A percentile compares a stretch with the other conserved stretches of the same genome.
phyloP scores from a whole-genome alignment of 2,329 filamentous ascomycete genomes.

The Colletotrichum gloeosporioides region DNA sequence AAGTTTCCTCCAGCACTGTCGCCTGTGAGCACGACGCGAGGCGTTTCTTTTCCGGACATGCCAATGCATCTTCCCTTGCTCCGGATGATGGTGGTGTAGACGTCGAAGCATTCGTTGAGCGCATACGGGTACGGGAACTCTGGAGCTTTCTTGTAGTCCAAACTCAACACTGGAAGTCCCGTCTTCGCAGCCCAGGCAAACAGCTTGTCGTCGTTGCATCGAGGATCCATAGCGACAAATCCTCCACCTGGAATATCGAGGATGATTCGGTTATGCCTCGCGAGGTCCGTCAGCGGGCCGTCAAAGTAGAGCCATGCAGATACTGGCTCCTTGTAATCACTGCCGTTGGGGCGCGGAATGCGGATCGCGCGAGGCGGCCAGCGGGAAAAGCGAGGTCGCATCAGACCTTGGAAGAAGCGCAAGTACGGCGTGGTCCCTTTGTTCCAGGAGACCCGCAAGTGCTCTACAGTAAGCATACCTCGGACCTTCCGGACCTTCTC shows the following conservation, averaged over 20 bases:
- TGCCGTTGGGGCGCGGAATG: conserved; percentile 80
- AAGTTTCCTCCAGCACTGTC: conserved; percentile 57
- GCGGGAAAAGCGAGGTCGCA: conserved; percentile 79
- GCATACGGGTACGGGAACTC: conserved; percentile 55
- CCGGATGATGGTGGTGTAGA: conserved; percentile 41
- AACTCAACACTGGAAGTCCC: conserved; percentile 84
- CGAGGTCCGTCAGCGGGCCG: conserved; percentile 79
- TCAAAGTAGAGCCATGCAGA: conserved; percentile 94
- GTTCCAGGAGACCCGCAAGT: conserved; percentile 93
- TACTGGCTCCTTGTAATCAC: conserved; percentile 83
- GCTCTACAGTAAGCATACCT: conserved; percentile 85
- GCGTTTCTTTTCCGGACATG: conserved; percentile 43
- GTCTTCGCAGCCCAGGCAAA: conserved; percentile 91
- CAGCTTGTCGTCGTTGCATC: conserved; percentile 92
- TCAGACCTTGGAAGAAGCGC: conserved; percentile 70
- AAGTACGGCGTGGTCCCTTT: conserved; percentile 92
- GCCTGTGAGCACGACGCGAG: conserved; percentile 50
- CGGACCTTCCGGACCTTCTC: conserved; percentile 95
- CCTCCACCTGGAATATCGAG: conserved; percentile 93
- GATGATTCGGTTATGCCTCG: conserved; percentile 78
- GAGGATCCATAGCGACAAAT: conserved; percentile 96
- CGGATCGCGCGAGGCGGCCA: conserved; percentile 84
- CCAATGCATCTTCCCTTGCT: conserved; percentile 48
- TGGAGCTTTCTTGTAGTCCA: conserved; percentile 76
- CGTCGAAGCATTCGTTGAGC: conserved; percentile 56